phyloP scores from a whole-genome alignment of 495 filamentous ascomycete genomes.

The Ascobolus immersus region DNA sequence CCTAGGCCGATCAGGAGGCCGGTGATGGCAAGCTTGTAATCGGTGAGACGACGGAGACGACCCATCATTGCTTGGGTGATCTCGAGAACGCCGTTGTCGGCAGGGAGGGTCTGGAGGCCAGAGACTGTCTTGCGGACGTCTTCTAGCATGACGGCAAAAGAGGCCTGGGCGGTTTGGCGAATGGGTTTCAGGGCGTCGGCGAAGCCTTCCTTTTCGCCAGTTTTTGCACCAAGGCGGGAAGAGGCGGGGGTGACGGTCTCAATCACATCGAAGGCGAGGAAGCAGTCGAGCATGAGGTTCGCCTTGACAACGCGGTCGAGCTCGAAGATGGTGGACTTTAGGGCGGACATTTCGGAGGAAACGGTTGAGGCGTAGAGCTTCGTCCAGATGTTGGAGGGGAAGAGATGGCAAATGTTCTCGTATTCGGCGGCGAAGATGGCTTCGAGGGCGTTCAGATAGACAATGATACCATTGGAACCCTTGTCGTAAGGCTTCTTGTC shows the following conservation, averaged over 20 bases:
- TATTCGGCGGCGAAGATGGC: slow-evolving; percentile 67
- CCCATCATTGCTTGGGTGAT: slow-evolving; percentile 69
- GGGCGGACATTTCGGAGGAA: slow-evolving; percentile 46
- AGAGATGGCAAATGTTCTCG: slow-evolving; percentile 62
- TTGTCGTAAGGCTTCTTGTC: slow-evolving; percentile 56
- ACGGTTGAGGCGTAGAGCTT: slow-evolving; percentile 52
- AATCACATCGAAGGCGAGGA: slow-evolving; percentile 83
- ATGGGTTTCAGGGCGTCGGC: slow-evolving; percentile 70
- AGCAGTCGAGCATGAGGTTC: slow-evolving; percentile 81
- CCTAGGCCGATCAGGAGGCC: slow-evolving; percentile 79
- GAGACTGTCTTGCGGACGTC: slow-evolving; percentile 50
- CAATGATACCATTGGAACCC: slow-evolving; percentile 80
- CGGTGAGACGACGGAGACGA: slow-evolving; percentile 59
- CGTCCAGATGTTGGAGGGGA: slow-evolving; percentile 61
- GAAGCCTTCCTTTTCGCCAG: slow-evolving; percentile 65
- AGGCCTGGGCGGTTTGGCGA: slow-evolving; percentile 71
- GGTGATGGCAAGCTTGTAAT: slow-evolving; percentile 63
- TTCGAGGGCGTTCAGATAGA: slow-evolving; percentile 69
- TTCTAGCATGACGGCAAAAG: slow-evolving; percentile 59
- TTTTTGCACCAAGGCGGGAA: slow-evolving; percentile 50
- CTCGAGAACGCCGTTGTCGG: slow-evolving; percentile 54
- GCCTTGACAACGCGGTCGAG: slow-evolving; percentile 68
- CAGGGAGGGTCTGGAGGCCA: slow-evolving; percentile 36
- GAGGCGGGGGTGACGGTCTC: slow-evolving; percentile 68
- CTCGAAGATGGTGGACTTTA: slow-evolving; percentile 64